Percentiles rank a stretch among this genome's conserved stretches.
phyloP scores from a whole-genome alignment of 441 rosid species.

The Erodium moschatum region DNA sequence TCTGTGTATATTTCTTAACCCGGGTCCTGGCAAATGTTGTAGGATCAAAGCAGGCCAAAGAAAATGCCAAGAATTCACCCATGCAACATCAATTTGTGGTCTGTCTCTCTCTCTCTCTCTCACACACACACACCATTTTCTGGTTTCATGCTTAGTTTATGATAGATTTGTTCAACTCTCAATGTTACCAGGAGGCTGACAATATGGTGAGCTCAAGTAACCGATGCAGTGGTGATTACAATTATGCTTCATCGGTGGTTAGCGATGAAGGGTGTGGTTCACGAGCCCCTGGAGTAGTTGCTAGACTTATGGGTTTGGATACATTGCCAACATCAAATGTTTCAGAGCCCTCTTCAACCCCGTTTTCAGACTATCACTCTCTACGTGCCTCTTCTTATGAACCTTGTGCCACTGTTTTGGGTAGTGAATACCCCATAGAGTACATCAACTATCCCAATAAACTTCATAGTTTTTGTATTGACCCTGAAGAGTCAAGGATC shows the following conservation, averaged over 20 bases:
- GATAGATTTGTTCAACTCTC: background rate
- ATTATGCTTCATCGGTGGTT: constrained; percentile 46
- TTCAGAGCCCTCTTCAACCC: constrained; percentile 33
- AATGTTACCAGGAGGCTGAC: constrained; percentile 31
- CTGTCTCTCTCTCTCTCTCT: constrained; percentile 8
- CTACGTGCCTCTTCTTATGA: constrained; percentile 28
- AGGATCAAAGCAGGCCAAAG: constrained; percentile 38
- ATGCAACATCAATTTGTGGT: constrained; percentile 24
- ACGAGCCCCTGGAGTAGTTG: constrained; percentile 79
- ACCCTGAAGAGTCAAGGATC: constrained; percentile 37
- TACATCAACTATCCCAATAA: constrained; percentile 28
- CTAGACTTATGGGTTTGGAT: constrained; percentile 92
- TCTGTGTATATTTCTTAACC: background rate
- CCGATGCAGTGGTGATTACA: constrained; percentile 41
- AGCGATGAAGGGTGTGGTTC: constrained; percentile 60
- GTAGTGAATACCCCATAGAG: constrained; percentile 28
- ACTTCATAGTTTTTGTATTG: constrained; percentile 33
- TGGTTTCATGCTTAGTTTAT: background rate
- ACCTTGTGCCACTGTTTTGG: too few relatives aligned
- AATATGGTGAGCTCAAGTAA: constrained; percentile 35
- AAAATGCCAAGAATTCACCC: constrained; percentile 27
- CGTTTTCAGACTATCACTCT: constrained; percentile 28
- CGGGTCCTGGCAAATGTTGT: constrained; percentile 13
- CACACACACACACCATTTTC: background rate
- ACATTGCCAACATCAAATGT: constrained; percentile 49